phyloP scores from a whole-genome alignment of 148 eudicot genomes.

The Pouteria glomerata region DNA sequence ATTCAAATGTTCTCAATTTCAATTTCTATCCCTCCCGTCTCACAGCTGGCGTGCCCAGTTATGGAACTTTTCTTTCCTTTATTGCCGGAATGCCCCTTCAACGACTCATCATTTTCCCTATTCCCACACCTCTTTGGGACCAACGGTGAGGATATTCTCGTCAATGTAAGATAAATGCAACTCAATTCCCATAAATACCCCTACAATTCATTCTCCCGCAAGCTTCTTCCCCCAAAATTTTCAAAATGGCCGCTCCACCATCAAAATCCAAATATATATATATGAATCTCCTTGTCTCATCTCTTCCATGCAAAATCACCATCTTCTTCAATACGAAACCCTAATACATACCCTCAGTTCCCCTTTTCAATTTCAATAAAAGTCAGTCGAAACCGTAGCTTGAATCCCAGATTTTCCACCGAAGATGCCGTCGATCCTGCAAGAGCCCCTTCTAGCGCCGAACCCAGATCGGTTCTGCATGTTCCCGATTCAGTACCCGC shows the following conservation, averaged over 20 bases:
- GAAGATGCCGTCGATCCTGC: constrained; percentile 35
- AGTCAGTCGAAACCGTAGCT: neutral
- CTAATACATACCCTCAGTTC: neutral
- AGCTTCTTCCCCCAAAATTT: constrained; percentile 1
- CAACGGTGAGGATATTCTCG: neutral
- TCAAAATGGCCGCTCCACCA: neutral
- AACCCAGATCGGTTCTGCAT: constrained; percentile 72
- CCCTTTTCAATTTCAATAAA: too few species aligned
- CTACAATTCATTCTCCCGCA: constrained; percentile 10
- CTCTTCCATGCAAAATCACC: neutral
- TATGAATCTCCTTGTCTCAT: neutral
- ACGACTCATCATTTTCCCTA: too few species aligned
- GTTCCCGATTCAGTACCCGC: constrained; percentile 59
- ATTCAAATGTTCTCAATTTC: neutral
- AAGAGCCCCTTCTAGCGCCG: constrained; percentile 38
- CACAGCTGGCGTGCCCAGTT: too few species aligned
- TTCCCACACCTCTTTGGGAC: neutral
- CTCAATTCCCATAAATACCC: neutral
- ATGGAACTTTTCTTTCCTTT: too few species aligned
- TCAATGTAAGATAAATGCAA: neutral
- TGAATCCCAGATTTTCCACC: neutral
- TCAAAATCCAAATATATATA: neutral
- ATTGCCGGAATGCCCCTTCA: too few species aligned
- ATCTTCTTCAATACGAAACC: neutral
- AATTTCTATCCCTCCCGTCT: too few species aligned